These are phyloP conservation scores for Populus trichocarpa DNA, from an alignment of 441 rosid genomes.

Conservation along the genomic window DNA sequence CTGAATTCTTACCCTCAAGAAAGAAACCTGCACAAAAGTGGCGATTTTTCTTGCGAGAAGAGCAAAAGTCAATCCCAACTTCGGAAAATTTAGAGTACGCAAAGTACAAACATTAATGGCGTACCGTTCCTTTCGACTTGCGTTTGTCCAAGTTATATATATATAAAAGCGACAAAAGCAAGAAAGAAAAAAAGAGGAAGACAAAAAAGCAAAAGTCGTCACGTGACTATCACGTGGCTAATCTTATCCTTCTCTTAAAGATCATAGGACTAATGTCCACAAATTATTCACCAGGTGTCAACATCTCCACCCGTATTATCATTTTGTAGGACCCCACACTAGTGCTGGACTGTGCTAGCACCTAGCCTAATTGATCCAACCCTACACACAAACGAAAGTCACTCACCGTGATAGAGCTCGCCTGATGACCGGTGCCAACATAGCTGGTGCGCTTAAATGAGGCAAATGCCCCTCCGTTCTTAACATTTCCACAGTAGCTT, in stretches of 20 bases:
- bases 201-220: conserved; percentile 18
- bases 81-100: not conserved
- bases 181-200: not conserved
- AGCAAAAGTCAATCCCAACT: not conserved
- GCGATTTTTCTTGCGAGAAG: not conserved
- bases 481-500: conserved; percentile 69
- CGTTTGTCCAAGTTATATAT: not conserved
- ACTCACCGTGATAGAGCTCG: conserved; percentile 62
- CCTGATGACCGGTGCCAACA: conserved; percentile 60
- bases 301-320: conserved; percentile 3
- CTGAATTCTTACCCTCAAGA: not conserved
- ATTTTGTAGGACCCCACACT: conserved; percentile 15
- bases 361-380: not conserved
- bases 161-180: not conserved
- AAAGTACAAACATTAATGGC: not conserved
- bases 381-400: not conserved
- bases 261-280: conserved; percentile 28
- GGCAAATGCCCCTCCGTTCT: conserved; percentile 88
- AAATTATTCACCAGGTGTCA: conserved; percentile 35
- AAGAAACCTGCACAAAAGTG: not conserved
- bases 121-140: not conserved
- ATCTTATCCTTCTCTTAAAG: conserved; percentile 18
- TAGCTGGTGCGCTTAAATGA: conserved; percentile 83
- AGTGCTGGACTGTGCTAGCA: not conserved
- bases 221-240: conserved; percentile 39